Conservation (phyloP, 2,329 filamentous ascomycete species). For the Aspergillus sp. region DNA sequence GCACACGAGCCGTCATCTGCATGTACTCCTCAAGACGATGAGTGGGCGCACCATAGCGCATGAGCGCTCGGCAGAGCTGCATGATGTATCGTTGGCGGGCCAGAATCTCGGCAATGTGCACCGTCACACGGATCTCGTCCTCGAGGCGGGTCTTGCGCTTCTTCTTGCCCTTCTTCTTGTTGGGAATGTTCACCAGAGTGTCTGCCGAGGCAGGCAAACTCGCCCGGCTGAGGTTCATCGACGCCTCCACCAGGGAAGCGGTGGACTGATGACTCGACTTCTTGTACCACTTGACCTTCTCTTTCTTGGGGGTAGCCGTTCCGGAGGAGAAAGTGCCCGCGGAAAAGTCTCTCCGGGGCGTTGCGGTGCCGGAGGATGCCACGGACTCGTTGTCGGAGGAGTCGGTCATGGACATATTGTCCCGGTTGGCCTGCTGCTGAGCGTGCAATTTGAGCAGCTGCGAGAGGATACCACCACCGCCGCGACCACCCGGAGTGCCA, state of each 20-base stretch:
- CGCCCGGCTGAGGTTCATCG: conserved; percentile 39
- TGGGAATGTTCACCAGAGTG: conserved; percentile 23
- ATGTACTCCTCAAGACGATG: conserved; percentile 88
- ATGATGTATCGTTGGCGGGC: conserved; percentile 79
- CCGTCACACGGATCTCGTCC: conserved; percentile 58
- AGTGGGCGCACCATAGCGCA: conserved; percentile 87
- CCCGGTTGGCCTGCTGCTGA: conserved; percentile 45
- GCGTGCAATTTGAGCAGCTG: conserved; percentile 70
- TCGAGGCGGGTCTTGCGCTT: conserved; percentile 31
- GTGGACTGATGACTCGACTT: conserved; percentile 41
- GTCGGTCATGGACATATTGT: conserved; percentile 32
- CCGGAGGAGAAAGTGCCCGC: conserved; percentile 35
- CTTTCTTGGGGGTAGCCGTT: conserved; percentile 36
- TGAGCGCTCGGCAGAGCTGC: conserved; percentile 79
- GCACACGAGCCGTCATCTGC: conserved; percentile 78
- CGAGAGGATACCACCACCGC: conserved; percentile 63
- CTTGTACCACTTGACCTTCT: conserved; percentile 48
- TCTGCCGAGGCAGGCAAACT: conserved; percentile 33
- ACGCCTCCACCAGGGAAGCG: conserved; percentile 40
- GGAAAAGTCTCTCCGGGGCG: conserved; percentile 19
- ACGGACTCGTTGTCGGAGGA: conserved; percentile 34
- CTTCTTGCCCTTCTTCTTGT: conserved; percentile 23
- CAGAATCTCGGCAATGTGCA: conserved; percentile 68
- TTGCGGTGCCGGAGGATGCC: conserved; percentile 31
- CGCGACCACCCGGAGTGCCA: conserved; percentile 18